Base-by-base conservation (phyloP, 306 rosid genomes). In the Vigna reflexopilosa region DNA sequence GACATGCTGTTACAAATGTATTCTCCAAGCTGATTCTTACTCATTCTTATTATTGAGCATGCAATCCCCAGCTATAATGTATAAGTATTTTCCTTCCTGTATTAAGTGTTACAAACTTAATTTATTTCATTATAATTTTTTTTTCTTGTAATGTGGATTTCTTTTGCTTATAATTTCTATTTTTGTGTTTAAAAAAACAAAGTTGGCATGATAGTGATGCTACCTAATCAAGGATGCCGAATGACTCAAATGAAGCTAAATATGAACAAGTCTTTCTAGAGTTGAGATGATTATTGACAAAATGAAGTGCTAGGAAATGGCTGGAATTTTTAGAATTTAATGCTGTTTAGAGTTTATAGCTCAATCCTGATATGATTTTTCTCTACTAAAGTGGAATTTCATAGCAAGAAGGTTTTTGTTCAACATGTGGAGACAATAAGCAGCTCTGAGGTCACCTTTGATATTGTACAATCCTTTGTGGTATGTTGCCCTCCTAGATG, bases 391-490 rank as follows among this genome's bases (percentile, higher is more conserved):
- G 97, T 70, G 80, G 88, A 88, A 57, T 76, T 85, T 64, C 88
- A 83, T 72, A 83, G 82, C 76, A 90, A 88, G 87, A 94, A 92
- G 88, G 88, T 94, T 72, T 83, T 94, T 44, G 86, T 95, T 49
- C 97, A 78, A 83, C 99, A 86, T 80, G 90, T 95, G 52, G 93
- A 95, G 86, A 95, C 99, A 63, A 67, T 88, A 38, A 81, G 74
- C 87, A 84, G 87, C 89, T 74, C 87, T 47, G 90, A 86, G 73
- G 87, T 84, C 58, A 83, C 89, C 55, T 42, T 85, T 77, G 94
- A 87, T 63, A 52, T 88, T 63, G 91, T 95, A 57, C 94, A 89
- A 64, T 86, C 88, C 9, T 86, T 88, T 36, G 87, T 91, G 93
- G 98, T 90, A 22, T 78, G 97, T 85, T 59, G 17, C 11, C 51